Base-by-base conservation (phyloP, 108 stramenopile species). In the Stephanodiscus triporus region DNA sequence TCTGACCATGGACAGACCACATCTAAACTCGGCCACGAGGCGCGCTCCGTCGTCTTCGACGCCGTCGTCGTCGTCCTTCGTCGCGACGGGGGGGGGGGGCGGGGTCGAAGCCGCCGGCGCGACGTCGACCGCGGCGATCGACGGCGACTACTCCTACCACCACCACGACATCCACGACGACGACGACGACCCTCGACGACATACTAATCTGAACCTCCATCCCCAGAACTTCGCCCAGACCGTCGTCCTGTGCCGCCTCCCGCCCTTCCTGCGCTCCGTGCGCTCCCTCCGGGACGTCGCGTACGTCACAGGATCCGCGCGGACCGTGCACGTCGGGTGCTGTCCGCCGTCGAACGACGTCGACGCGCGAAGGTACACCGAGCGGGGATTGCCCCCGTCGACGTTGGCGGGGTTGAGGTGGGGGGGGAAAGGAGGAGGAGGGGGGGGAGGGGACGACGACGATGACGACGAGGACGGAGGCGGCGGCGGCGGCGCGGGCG, bases 261-360 rank as follows among this genome's bases (percentile, higher is more conserved):
- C 81, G 0, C 76, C 64, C 7, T 82, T 82, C 20, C 38, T 82
- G 0, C 76, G 81, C 14, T 20, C 38, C 0, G 48, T 77, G 20
- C 76, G 76, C 63, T 73, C 66, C 9, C 40, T 82, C 13, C 81
- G 81, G 7, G 76, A 82, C 45, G 76, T n/a, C n/a, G n/a, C n/a
- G n/a, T n/a, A n/a, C 76, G 7, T 61, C 70, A 24, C 78, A 67
- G 81, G 81, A 6, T 17, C 53, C 19, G 76, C 76, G 0, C 76
- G 76, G 1, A 82, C 76, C 16, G 76, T 77, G 14, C 76, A 82
- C 53, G 59, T 77, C 49, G 76, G 81, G 54, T 77, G 71, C 17
- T 77, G 76, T 36, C 57, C 38, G 13, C 67, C 68, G 4, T 8
- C 14, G 11, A 20, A 17, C 14, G 62, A 45, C 13, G 65, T 57